A percentile compares a stretch with the other conserved stretches of the same genome.
Conservation (phyloP, 164 flowering plant species). For the Cinnamomum chago region DNA sequence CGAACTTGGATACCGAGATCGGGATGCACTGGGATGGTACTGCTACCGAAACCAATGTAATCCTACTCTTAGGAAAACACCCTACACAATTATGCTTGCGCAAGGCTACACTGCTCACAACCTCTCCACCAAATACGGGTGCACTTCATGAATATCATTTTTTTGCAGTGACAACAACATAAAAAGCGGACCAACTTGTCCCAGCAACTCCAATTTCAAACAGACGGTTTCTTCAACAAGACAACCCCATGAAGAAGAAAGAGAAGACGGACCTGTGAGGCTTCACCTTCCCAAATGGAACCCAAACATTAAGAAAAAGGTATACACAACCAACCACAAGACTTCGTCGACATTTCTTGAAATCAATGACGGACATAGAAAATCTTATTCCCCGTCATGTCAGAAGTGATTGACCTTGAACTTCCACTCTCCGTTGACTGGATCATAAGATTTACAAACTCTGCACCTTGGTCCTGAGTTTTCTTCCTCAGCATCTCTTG, state of each 20-base stretch:
- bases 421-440: conserved; percentile 89
- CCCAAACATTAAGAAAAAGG: background rate
- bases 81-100: too few relatives aligned
- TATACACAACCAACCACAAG: too few relatives aligned
- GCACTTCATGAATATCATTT: too few relatives aligned
- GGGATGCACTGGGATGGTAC: too few relatives aligned
- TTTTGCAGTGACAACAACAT: too few relatives aligned
- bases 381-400: background rate
- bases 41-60: too few relatives aligned
- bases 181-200: background rate
- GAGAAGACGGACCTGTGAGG: background rate
- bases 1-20: too few relatives aligned
- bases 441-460: conserved; percentile 73
- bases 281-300: background rate
- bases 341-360: background rate
- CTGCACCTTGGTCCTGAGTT: conserved; percentile 88
- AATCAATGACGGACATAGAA: background rate
- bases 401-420: conserved; percentile 87
- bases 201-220: background rate
- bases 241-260: too few relatives aligned
- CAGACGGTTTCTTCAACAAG: background rate
- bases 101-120: too few relatives aligned
- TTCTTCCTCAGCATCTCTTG: conserved; percentile 74
- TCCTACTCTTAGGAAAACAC: too few relatives aligned
- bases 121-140: too few relatives aligned